Percentiles rank a stretch among this genome's conserved stretches.
These are phyloP conservation scores for Dillenia turbinata DNA, from an alignment of 164 flowering plant genomes.

Conservation along the genomic window DNA sequence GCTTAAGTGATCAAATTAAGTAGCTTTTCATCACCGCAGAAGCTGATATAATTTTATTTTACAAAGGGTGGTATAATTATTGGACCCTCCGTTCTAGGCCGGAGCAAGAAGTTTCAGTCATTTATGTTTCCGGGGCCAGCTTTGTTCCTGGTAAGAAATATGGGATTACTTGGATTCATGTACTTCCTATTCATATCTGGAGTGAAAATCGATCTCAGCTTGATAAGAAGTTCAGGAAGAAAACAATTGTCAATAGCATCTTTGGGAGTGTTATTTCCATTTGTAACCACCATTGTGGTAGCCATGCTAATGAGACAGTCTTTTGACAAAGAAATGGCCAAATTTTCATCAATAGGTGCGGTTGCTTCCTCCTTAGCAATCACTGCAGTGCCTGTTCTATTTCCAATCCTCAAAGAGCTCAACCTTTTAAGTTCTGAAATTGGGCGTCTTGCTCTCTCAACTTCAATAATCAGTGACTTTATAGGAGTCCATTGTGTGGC, in stretches of 20 bases:
- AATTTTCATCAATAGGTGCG: conserved; percentile 19
- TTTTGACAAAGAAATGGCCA: conserved; percentile 16
- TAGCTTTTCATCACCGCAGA: too few species aligned
- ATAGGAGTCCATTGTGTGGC: conserved; percentile 21
- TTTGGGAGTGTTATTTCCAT: conserved; percentile 21
- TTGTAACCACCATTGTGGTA: not conserved
- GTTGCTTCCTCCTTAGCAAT: conserved; percentile 25
- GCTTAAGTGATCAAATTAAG: too few species aligned
- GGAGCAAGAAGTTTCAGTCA: conserved; percentile 18
- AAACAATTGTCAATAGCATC: conserved; percentile 30
- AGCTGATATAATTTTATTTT: too few species aligned
- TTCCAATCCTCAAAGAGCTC: conserved; percentile 42
- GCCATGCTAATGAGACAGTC: conserved; percentile 8
- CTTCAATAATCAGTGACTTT: conserved; percentile 26
- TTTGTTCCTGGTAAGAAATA: conserved; percentile 19
- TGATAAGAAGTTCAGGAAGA: conserved; percentile 22
- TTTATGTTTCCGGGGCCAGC: conserved; percentile 30
- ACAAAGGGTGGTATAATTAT: conserved; percentile 40
- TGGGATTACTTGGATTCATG: conserved; percentile 41
- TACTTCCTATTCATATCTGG: conserved; percentile 47
- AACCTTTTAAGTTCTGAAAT: conserved; percentile 64
- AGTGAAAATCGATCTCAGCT: conserved; percentile 40
- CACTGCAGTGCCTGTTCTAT: conserved; percentile 44
- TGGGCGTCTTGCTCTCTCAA: conserved; percentile 42
- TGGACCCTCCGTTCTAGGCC: conserved; percentile 53